A percentile compares a stretch with the other conserved stretches of the same genome.
These are phyloP conservation scores for Chaetomiaceae sp. DNA, from an alignment of 2,329 filamentous ascomycete species.

Conservation along the genomic window DNA sequence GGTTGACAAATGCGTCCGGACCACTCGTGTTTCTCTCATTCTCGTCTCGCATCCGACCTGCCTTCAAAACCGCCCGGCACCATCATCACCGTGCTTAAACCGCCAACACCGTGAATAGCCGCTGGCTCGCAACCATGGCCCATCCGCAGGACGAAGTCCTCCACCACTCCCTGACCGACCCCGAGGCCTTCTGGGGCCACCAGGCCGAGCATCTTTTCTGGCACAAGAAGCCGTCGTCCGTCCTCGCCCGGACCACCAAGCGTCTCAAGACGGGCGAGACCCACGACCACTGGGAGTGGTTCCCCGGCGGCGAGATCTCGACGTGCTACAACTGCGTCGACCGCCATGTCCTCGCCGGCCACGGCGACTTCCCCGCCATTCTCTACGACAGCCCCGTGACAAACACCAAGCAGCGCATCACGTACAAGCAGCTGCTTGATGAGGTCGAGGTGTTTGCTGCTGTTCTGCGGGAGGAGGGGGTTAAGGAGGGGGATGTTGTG, in stretches of 20 bases:
- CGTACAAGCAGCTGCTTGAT: conserved; percentile 68
- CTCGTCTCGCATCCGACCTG: too few relatives aligned
- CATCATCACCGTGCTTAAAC: too few relatives aligned
- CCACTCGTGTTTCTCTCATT: too few relatives aligned
- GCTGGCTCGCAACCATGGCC: conserved; percentile 18
- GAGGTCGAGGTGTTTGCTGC: conserved; percentile 81
- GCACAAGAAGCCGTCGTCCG: conserved; percentile 68
- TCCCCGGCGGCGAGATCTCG: conserved; percentile 80
- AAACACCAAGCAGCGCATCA: conserved; percentile 63
- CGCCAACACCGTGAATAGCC: too few relatives aligned
- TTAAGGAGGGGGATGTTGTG: conserved; percentile 79
- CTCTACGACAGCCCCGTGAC: conserved; percentile 87
- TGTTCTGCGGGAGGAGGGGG: conserved; percentile 75
- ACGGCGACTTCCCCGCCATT: conserved; percentile 69
- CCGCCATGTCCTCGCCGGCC: conserved; percentile 76
- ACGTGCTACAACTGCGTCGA: conserved; percentile 92
- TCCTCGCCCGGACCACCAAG: conserved; percentile 58
- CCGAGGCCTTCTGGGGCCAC: conserved; percentile 68
- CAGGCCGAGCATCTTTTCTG: conserved; percentile 75
- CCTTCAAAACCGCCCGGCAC: too few relatives aligned
- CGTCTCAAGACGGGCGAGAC: conserved; percentile 56
- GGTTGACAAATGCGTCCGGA: too few relatives aligned
- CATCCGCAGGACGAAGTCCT: conserved; percentile 51
- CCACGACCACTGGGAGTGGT: conserved; percentile 85
- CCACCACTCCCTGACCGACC: conserved; percentile 59